Percentiles rank a stretch among this genome's conserved stretches.
These are phyloP conservation scores for Moricandia arvensis DNA, from an alignment of 345 rosid species.

Conservation along the genomic window DNA sequence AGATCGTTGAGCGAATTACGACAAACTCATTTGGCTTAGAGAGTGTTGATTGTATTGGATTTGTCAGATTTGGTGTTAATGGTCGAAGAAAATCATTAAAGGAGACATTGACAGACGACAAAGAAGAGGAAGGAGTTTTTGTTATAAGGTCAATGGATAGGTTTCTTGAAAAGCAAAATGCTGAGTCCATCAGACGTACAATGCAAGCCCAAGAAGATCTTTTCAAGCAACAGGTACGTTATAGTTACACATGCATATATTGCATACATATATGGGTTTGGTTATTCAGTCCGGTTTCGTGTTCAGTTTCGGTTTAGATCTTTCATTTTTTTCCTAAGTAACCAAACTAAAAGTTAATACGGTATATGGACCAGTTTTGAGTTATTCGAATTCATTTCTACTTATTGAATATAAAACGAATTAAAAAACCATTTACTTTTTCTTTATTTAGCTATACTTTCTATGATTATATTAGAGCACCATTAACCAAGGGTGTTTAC, in stretches of 20 bases:
- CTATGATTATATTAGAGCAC: not conserved
- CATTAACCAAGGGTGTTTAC: no score
- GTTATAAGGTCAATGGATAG: slow-evolving; percentile 46
- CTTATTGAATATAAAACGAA: not conserved
- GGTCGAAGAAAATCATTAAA: slow-evolving; percentile 38
- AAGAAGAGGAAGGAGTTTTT: slow-evolving; percentile 19
- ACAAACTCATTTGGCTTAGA: slow-evolving; percentile 33
- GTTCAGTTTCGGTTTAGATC: not conserved
- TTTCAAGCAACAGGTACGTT: slow-evolving; percentile 71
- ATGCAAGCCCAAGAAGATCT: slow-evolving; percentile 78
- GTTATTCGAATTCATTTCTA: not conserved
- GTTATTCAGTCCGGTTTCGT: not conserved
- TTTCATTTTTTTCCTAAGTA: not conserved
- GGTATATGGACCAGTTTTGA: not conserved
- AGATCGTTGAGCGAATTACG: slow-evolving; percentile 47
- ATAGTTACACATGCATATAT: not conserved
- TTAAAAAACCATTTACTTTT: not conserved
- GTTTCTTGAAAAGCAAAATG: slow-evolving; percentile 47
- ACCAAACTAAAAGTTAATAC: not conserved
- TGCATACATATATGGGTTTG: not conserved
- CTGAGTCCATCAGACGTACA: slow-evolving; percentile 63
- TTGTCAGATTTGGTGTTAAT: slow-evolving; percentile 44
- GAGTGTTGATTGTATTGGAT: slow-evolving; percentile 35
- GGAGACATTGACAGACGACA: slow-evolving; percentile 22
- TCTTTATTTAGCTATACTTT: not conserved